These are phyloP conservation scores for Rhodotorula diobovata DNA, from an alignment of 768 basidiomycete species.

Conservation along the genomic window DNA sequence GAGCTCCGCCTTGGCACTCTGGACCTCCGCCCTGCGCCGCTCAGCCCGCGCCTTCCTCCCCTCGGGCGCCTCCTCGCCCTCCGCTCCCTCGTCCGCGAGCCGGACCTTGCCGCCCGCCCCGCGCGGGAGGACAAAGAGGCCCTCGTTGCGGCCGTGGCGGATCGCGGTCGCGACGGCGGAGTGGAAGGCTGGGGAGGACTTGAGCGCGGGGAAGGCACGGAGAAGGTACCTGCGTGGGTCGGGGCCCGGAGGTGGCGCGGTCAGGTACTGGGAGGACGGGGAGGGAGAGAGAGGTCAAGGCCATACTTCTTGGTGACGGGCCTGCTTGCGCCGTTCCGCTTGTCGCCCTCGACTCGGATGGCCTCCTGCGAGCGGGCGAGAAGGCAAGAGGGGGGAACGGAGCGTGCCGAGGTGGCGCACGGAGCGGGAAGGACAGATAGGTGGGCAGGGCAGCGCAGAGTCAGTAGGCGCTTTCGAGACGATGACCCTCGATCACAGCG, in stretches of 20 bases:
- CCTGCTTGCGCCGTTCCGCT: slow-evolving; percentile 69
- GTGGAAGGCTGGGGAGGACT: slow-evolving; percentile 69
- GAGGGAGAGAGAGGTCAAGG: slow-evolving; percentile 44
- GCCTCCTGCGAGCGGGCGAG: slow-evolving; percentile 42
- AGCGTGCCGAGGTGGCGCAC: background rate
- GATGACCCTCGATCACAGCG: background rate
- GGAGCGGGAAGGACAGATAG: background rate
- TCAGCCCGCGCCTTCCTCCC: too few relatives aligned
- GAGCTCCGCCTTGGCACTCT: too few relatives aligned
- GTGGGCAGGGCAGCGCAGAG: background rate
- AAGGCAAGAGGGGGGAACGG: background rate
- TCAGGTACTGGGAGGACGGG: background rate
- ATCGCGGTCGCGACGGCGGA: slow-evolving; percentile 77
- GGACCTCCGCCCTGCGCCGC: too few relatives aligned
- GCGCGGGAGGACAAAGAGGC: slow-evolving; percentile 80
- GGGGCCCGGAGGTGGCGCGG: slow-evolving; percentile 16
- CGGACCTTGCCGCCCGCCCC: slow-evolving; percentile 75
- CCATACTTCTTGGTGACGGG: slow-evolving; percentile 75
- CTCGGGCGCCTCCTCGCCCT: too few relatives aligned
- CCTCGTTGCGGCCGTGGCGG: slow-evolving; percentile 71
- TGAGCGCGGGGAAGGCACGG: slow-evolving; percentile 71
- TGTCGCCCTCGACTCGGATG: slow-evolving; percentile 57
- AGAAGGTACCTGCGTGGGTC: slow-evolving; percentile 65
- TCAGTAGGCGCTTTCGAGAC: background rate
- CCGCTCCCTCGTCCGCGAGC: slow-evolving; percentile 50